Evolutionary conservation across 2,329 filamentous ascomycete species (phyloP).

Genomic region (Nigrospora oryzae): DNA sequence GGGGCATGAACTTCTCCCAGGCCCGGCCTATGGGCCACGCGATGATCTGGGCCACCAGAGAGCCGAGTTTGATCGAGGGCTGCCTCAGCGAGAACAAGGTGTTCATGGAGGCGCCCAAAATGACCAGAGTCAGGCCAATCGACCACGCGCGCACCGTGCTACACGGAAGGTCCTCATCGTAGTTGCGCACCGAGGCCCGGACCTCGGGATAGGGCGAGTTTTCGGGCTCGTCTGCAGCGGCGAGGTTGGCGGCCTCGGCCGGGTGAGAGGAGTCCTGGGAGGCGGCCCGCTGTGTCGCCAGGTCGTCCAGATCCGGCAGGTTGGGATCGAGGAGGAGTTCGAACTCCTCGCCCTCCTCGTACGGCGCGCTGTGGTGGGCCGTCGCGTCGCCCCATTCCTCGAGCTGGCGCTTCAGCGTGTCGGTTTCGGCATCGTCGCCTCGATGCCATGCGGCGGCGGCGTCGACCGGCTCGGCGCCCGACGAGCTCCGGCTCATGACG

Average conservation of each 20-base stretch:
- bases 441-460: too few relatives aligned
- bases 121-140: constrained; percentile 49
- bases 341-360: constrained; percentile 40
- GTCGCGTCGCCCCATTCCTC: constrained; percentile 32
- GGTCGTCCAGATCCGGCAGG: constrained; percentile 33
- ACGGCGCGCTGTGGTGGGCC: constrained; percentile 23
- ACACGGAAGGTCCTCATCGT: constrained; percentile 56
- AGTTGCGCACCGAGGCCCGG: constrained; percentile 54
- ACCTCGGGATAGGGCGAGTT: constrained; percentile 61
- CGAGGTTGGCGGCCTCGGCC: constrained; percentile 19
- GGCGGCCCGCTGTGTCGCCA: constrained; percentile 17
- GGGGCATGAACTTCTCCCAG: constrained; percentile 50
- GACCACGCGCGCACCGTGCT: constrained; percentile 59
- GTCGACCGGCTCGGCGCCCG: too few relatives aligned
- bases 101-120: constrained; percentile 52
- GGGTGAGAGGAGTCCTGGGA: constrained; percentile 12
- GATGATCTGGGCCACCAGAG: constrained; percentile 55
- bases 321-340: constrained; percentile 50
- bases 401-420: constrained; percentile 25
- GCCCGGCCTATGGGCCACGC: constrained; percentile 54
- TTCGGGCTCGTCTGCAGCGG: constrained; percentile 35
- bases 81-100: constrained; percentile 55
- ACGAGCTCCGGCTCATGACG: too few relatives aligned
- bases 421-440: constrained; percentile 11
- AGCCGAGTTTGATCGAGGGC: constrained; percentile 51